These are phyloP conservation scores for Garcia nutans DNA, from an alignment of 345 rosid genomes.

Conservation along the genomic window DNA sequence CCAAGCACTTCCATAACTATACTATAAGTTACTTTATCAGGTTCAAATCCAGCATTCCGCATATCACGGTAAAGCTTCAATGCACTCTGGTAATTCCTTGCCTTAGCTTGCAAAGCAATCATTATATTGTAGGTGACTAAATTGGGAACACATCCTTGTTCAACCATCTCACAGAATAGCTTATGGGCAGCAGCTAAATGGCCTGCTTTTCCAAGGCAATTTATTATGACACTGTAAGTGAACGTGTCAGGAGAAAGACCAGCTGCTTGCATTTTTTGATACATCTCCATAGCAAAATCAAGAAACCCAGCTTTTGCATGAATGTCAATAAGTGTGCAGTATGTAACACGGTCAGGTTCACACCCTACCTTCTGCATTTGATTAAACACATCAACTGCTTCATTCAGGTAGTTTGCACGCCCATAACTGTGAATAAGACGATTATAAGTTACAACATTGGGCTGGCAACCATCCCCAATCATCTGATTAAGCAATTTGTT, in stretches of 20 bases:
- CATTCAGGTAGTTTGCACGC: slow-evolving; percentile 78
- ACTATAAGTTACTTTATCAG: slow-evolving; percentile 90
- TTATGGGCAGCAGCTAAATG: slow-evolving; percentile 71
- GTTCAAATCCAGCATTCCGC: slow-evolving; percentile 79
- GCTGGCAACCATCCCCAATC: slow-evolving; percentile 76
- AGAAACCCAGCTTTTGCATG: slow-evolving; percentile 96
- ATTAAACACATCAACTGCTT: slow-evolving; percentile 68
- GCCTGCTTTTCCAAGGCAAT: slow-evolving; percentile 97
- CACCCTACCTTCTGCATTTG: slow-evolving; percentile 76
- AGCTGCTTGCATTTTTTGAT: slow-evolving; percentile 70
- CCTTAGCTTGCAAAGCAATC: slow-evolving; percentile 91
- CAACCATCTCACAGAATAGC: slow-evolving; percentile 82
- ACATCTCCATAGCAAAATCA: slow-evolving; percentile 84
- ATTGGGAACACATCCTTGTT: slow-evolving; percentile 81
- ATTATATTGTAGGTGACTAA: slow-evolving; percentile 81
- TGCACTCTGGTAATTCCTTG: slow-evolving; percentile 77
- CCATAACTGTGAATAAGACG: slow-evolving; percentile 94
- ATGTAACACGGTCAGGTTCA: slow-evolving; percentile 89
- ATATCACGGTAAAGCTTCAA: slow-evolving; percentile 73
- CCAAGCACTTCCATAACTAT: slow-evolving; percentile 98
- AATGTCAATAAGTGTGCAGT: slow-evolving; percentile 85
- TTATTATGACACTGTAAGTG: slow-evolving; percentile 88
- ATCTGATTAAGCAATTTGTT: slow-evolving; percentile 74
- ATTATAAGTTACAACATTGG: slow-evolving; percentile 86
- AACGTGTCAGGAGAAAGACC: slow-evolving; percentile 93